Conservation (phyloP, 1,139 yeast species). For the Candida pseudoviswanathii region DNA sequence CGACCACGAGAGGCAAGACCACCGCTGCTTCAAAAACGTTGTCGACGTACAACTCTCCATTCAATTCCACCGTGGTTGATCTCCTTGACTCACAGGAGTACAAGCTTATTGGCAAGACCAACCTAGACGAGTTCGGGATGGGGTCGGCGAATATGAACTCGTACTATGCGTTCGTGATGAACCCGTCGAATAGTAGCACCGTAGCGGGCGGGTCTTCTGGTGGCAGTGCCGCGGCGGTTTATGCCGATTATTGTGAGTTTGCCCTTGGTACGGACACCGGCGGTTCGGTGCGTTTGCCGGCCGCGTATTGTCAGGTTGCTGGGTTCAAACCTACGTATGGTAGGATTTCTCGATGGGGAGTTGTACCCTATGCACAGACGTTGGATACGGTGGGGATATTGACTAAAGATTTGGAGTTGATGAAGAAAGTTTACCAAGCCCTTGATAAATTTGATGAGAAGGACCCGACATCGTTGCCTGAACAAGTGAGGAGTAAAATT, state of each 20-base stretch:
- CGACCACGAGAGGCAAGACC: conserved; percentile 63
- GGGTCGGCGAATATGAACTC: conserved; percentile 71
- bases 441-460: conserved; percentile 64
- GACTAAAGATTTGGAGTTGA: conserved; percentile 46
- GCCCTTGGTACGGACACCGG: conserved; percentile 94
- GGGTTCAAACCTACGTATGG: conserved; percentile 97
- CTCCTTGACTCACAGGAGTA: conserved; percentile 57
- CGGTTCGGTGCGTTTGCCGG: conserved; percentile 91
- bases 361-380: conserved; percentile 89
- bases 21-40: conserved; percentile 77
- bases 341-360: conserved; percentile 87
- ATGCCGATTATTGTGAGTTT: conserved; percentile 62
- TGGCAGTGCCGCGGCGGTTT: conserved; percentile 92
- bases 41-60: conserved; percentile 67
- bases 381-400: conserved; percentile 92
- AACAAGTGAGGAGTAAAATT: conserved; percentile 32
- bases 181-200: conserved; percentile 54
- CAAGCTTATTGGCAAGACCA: conserved; percentile 76
- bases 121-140: conserved; percentile 98
- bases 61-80: conserved; percentile 71
- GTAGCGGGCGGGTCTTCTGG: conserved; percentile 94
- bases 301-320: conserved; percentile 76
- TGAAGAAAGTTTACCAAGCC: conserved; percentile 53
- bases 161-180: conserved; percentile 63
- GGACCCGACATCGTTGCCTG: conserved; percentile 77